phyloP scores from a whole-genome alignment of 331 rosid species.

The Dryas integrifolia region DNA sequence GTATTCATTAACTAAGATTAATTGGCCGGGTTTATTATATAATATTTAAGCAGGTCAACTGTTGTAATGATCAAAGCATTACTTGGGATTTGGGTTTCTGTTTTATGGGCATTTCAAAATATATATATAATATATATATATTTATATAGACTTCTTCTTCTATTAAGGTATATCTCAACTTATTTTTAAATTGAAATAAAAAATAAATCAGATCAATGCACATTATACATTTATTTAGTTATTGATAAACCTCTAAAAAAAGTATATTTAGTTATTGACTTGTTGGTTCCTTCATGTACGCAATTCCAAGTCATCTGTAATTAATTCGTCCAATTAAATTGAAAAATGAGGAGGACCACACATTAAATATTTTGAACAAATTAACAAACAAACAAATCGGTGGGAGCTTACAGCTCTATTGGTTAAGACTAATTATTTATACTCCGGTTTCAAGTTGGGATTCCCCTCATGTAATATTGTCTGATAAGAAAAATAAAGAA shows the following conservation, averaged over 20 bases:
- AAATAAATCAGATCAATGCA: neutral
- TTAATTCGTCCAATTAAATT: neutral
- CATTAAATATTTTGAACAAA: too few species aligned
- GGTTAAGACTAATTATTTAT: too few species aligned
- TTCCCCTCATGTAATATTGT: too few species aligned
- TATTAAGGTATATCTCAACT: too few species aligned
- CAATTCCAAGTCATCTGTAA: neutral
- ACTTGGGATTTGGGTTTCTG: constrained; percentile 1
- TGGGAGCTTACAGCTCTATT: too few species aligned
- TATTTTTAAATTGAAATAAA: too few species aligned
- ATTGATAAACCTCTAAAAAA: too few species aligned
- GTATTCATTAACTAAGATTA: neutral
- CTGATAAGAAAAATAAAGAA: too few species aligned
- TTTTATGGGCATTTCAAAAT: neutral
- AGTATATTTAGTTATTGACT: neutral
- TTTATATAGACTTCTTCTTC: too few species aligned
- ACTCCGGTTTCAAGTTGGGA: too few species aligned
- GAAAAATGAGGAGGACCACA: too few species aligned
- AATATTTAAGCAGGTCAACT: neutral
- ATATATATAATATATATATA: neutral
- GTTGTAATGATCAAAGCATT: constrained; percentile 2
- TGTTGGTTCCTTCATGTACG: neutral
- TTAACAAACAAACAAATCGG: too few species aligned
- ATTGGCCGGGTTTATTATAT: neutral
- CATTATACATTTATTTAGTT: neutral